A percentile compares a stretch with the other conserved stretches of the same genome.
Conservation (phyloP, 2,329 filamentous ascomycete species). For the Lecanicillium sp. region DNA sequence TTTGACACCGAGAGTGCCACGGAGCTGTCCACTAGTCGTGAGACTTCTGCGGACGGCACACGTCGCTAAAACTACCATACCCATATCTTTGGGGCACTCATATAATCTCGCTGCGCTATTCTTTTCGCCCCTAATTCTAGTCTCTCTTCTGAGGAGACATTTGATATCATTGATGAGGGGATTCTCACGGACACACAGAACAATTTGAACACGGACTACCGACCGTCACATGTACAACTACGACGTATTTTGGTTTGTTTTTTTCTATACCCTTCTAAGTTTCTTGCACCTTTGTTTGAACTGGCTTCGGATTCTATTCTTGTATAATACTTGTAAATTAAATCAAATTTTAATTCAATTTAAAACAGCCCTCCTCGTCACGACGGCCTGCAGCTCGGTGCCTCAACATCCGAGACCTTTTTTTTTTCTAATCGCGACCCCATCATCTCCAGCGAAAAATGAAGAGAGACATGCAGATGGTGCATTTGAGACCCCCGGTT, state of each 20-base stretch:
- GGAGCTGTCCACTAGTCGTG: conserved; percentile 37
- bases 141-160: no score
- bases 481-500: neutral
- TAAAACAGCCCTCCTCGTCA: neutral
- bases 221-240: no score
- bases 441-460: neutral
- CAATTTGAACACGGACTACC: conserved; percentile 9
- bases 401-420: neutral
- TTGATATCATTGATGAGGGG: no score
- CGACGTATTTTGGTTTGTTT: neutral
- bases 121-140: neutral
- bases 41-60: conserved; percentile 29
- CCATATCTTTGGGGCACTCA: neutral
- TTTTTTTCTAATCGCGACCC: neutral
- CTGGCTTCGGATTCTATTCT: no score
- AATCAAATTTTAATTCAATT: neutral
- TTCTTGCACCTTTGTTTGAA: no score
- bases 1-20: conserved; percentile 48
- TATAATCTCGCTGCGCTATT: neutral
- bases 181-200: conserved; percentile 7
- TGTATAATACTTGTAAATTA: neutral
- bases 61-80: neutral
- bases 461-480: neutral
- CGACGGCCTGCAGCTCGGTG: neutral
- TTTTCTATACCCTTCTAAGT: neutral